Conservation (phyloP, 1,284 basidiomycete genomes). For the Naganishia sp. region DNA sequence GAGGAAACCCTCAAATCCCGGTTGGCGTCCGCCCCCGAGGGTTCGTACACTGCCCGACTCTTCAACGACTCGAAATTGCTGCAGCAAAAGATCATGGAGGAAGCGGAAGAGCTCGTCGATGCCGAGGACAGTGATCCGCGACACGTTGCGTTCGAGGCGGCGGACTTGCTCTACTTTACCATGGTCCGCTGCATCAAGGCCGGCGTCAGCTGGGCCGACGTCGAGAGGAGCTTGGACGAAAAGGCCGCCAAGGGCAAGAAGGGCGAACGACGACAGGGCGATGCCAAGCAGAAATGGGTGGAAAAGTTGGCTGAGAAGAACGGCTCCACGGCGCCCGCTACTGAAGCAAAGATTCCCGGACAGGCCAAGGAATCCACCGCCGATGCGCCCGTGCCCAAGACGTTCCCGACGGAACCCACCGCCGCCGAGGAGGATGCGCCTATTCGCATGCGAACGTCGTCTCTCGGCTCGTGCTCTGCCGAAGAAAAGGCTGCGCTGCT, state of each 20-base stretch:
- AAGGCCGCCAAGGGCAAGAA: slow-evolving; percentile 89
- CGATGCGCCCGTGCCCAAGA: slow-evolving; percentile 48
- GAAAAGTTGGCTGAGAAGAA: slow-evolving; percentile 48
- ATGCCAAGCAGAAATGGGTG: slow-evolving; percentile 87
- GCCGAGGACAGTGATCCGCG: slow-evolving; percentile 68
- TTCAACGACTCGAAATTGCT: slow-evolving; percentile 82
- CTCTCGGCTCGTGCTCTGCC: slow-evolving; percentile 61
- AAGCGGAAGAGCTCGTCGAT: slow-evolving; percentile 91
- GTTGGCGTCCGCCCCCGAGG: slow-evolving; percentile 74
- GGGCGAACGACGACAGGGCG: slow-evolving; percentile 83
- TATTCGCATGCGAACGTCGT: slow-evolving; percentile 75
- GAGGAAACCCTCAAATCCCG: slow-evolving; percentile 78
- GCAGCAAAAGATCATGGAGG: slow-evolving; percentile 93
- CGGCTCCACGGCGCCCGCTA: slow-evolving; percentile 29
- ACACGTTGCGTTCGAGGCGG: slow-evolving; percentile 87
- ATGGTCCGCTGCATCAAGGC: slow-evolving; percentile 81
- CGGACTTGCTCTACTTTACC: slow-evolving; percentile 93
- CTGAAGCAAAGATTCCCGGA: slow-evolving; percentile 37
- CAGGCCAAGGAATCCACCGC: slow-evolving; percentile 42
- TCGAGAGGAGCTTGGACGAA: slow-evolving; percentile 79
- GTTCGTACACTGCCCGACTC: slow-evolving; percentile 87
- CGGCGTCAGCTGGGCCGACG: slow-evolving; percentile 80
- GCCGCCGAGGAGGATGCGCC: slow-evolving; percentile 46
- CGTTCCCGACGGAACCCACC: slow-evolving; percentile 44
- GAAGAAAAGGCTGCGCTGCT: slow-evolving; percentile 71